Evolutionary conservation across 1,284 basidiomycete species (phyloP).

Genomic region (Sphaerobolus stellatus): DNA sequence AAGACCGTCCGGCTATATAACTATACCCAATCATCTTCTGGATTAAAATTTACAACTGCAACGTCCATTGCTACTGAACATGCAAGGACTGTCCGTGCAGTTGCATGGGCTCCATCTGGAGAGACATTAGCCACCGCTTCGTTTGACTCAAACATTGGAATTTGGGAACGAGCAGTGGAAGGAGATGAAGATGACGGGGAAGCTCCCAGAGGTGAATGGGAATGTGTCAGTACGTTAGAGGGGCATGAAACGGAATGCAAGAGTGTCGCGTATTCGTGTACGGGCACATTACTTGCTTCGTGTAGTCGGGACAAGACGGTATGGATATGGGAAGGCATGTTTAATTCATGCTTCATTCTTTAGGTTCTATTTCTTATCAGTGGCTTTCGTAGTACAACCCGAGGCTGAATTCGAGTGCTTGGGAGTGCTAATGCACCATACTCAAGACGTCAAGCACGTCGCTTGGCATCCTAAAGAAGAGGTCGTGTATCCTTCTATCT

Average conservation of each 20-base stretch:
- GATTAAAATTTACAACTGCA: slow-evolving; percentile 51
- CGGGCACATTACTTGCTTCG: slow-evolving; percentile 84
- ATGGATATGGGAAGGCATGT: slow-evolving; percentile 96
- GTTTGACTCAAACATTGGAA: slow-evolving; percentile 90
- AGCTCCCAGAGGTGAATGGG: slow-evolving; percentile 61
- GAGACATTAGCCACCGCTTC: slow-evolving; percentile 89
- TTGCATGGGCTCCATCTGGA: slow-evolving; percentile 92
- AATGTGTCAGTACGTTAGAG: slow-evolving; percentile 85
- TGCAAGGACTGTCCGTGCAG: slow-evolving; percentile 83
- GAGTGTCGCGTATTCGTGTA: slow-evolving; percentile 81
- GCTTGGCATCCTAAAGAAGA: slow-evolving; percentile 96
- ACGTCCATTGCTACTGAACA: slow-evolving; percentile 81
- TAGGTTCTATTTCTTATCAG: slow-evolving; percentile 4
- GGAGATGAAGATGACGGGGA: slow-evolving; percentile 39
- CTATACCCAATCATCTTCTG: slow-evolving; percentile 47
- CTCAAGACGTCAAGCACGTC: slow-evolving; percentile 94
- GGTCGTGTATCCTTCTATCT: slow-evolving; percentile 41
- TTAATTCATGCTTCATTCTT: neutral
- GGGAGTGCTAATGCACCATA: slow-evolving; percentile 95
- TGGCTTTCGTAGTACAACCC: slow-evolving; percentile 56
- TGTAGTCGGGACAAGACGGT: slow-evolving; percentile 97
- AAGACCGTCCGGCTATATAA: slow-evolving; percentile 86
- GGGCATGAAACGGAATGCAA: slow-evolving; percentile 99
- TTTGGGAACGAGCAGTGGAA: slow-evolving; percentile 79
- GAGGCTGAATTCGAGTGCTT: slow-evolving; percentile 96